These are phyloP conservation scores for Penicillium mononematosum DNA, from an alignment of 495 filamentous ascomycete species.

Conservation along the genomic window DNA sequence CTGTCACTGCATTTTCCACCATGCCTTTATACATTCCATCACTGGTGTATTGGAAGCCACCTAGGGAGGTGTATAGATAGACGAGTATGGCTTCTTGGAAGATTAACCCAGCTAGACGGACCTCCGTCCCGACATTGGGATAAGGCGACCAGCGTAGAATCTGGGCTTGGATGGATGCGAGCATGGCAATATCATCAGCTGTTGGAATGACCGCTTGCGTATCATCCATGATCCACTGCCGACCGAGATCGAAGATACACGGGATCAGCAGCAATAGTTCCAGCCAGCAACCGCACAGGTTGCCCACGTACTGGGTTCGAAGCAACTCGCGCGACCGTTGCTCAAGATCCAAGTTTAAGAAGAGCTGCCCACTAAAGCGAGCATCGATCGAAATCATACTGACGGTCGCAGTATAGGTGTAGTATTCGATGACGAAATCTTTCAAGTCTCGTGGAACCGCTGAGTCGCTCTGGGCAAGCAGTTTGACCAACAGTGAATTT, in stretches of 20 bases:
- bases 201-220: slow-evolving; percentile 23
- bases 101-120: slow-evolving; percentile 34
- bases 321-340: slow-evolving; percentile 34
- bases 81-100: slow-evolving; percentile 42
- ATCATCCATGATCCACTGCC: slow-evolving; percentile 39
- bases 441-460: slow-evolving; percentile 38
- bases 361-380: slow-evolving; percentile 32
- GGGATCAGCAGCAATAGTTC: slow-evolving; percentile 38
- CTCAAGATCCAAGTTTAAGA: slow-evolving; percentile 40
- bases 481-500: slow-evolving; percentile 33
- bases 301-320: slow-evolving; percentile 34
- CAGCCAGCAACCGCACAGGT: slow-evolving; percentile 40
- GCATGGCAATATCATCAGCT: slow-evolving; percentile 42
- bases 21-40: slow-evolving; percentile 37
- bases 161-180: slow-evolving; percentile 38
- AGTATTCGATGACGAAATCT: slow-evolving; percentile 43
- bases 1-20: slow-evolving; percentile 30
- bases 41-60: slow-evolving; percentile 24
- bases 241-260: slow-evolving; percentile 41
- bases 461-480: slow-evolving; percentile 33
- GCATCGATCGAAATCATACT: slow-evolving; percentile 46
- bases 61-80: slow-evolving; percentile 37
- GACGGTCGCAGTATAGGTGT: slow-evolving; percentile 42
- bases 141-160: slow-evolving; percentile 38
- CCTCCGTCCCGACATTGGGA: slow-evolving; percentile 32